These are phyloP conservation scores for Arthrobotrys musiformis DNA, from an alignment of 2,329 filamentous ascomycete genomes.

Conservation along the genomic window DNA sequence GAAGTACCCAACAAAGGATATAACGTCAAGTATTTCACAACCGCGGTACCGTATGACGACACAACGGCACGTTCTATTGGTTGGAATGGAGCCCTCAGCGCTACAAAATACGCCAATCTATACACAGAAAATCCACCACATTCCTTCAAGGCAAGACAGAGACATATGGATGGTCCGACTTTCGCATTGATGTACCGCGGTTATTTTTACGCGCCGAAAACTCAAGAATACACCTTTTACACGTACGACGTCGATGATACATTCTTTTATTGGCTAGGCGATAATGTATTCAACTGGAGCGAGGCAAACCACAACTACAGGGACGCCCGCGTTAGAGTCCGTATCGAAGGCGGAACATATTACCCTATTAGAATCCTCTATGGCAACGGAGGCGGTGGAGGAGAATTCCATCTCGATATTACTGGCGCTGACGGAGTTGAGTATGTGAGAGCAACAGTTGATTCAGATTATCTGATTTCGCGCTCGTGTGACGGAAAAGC, in stretches of 20 bases:
- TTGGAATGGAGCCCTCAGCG: conserved; percentile 3
- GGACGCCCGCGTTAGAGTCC: background rate
- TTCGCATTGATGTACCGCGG: conserved; percentile 5
- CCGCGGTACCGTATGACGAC: background rate
- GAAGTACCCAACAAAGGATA: conserved; percentile 9
- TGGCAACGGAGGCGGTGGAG: conserved; percentile 17
- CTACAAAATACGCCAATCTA: background rate
- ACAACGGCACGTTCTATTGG: background rate
- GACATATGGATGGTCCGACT: conserved; percentile 12
- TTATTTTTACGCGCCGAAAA: conserved; percentile 21
- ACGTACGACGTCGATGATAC: conserved; percentile 19
- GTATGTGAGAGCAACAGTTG: background rate
- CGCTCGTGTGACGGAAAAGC: conserved; percentile 15
- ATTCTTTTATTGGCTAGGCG: conserved; percentile 8
- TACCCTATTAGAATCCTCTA: conserved; percentile 12
- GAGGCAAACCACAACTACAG: conserved; percentile 8
- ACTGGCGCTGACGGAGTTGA: conserved; percentile 9
- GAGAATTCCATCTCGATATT: conserved; percentile 11
- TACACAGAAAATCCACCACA: background rate
- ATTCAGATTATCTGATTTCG: conserved; percentile 14
- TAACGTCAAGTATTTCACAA: background rate
- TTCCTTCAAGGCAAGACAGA: background rate
- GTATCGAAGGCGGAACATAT: conserved; percentile 5
- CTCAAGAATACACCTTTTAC: conserved; percentile 10
- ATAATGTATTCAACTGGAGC: conserved; percentile 1